Conservation (phyloP, 192 early-diverging fungal genomes). For the Coemansia sp. region DNA sequence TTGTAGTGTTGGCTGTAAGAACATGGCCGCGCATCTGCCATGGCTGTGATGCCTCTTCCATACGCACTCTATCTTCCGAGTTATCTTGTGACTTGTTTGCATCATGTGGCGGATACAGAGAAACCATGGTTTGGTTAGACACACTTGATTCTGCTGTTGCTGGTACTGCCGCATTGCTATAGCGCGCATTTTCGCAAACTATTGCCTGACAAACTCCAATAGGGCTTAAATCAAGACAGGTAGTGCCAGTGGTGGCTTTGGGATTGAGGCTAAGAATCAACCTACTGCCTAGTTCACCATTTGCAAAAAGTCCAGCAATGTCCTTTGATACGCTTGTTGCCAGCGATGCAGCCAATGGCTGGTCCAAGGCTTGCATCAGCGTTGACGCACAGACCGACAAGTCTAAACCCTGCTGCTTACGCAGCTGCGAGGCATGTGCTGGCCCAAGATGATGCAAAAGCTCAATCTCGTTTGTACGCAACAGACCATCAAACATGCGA, state of each 20-base stretch:
- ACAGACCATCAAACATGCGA: conserved; percentile 42
- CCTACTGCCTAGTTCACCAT: conserved; percentile 17
- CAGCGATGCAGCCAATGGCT: conserved; percentile 9
- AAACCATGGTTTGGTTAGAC: background rate
- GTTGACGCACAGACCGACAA: conserved; percentile 6
- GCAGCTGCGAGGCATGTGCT: conserved; percentile 19
- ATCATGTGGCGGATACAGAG: background rate
- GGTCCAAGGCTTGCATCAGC: conserved; percentile 12
- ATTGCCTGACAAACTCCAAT: conserved; percentile 43
- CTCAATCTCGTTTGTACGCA: conserved; percentile 25
- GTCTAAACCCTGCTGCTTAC: conserved; percentile 20
- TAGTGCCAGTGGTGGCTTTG: background rate
- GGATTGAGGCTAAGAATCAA: conserved; percentile 24
- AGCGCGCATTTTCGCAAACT: conserved; percentile 27
- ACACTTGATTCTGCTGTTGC: background rate
- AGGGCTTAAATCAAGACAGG: conserved; percentile 33
- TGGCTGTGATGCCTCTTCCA: conserved; percentile 21
- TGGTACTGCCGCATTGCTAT: background rate
- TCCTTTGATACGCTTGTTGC: conserved; percentile 14
- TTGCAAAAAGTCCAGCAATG: conserved; percentile 10
- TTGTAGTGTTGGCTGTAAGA: conserved; percentile 15
- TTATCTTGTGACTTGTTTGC: background rate
- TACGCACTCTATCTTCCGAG: conserved; percentile 15
- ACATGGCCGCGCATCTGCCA: conserved; percentile 32
- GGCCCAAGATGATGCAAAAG: conserved; percentile 38